Conservation (phyloP, 2,329 filamentous ascomycete genomes). For the Dothideomycetes sp. region DNA sequence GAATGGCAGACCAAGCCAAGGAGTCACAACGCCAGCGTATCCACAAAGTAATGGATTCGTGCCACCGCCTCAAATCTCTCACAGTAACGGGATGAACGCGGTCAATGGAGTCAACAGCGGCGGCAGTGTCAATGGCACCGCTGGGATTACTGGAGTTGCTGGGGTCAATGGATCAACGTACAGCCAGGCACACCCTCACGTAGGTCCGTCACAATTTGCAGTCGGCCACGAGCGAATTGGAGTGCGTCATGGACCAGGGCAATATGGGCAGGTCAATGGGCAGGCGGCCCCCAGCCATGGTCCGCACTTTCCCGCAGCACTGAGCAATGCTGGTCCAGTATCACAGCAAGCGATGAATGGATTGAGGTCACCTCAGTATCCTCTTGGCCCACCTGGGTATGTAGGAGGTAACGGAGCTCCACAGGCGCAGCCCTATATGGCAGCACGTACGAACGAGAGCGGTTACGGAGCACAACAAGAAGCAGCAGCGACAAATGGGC, state of each 20-base stretch:
- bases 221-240: not conserved
- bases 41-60: not conserved
- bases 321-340: not conserved
- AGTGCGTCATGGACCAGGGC: not conserved
- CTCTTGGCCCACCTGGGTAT: not conserved
- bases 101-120: too few species aligned
- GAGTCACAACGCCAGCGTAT: not conserved
- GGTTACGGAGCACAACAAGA: constrained; percentile 11
- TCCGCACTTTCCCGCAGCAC: not conserved
- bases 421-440: not conserved
- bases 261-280: not conserved
- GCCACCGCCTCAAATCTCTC: not conserved
- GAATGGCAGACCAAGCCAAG: too few species aligned
- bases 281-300: not conserved
- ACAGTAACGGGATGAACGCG: too few species aligned
- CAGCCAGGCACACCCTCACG: not conserved
- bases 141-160: too few species aligned
- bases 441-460: not conserved
- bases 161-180: not conserved
- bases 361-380: not conserved
- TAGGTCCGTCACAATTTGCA: not conserved
- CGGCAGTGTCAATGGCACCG: not conserved
- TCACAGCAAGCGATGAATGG: not conserved
- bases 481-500: not conserved
- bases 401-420: not conserved